Percentiles rank a stretch among this genome's conserved stretches.
These are phyloP conservation scores for Penicillium oxalicum DNA, from an alignment of 2,329 filamentous ascomycete genomes.

Conservation along the genomic window DNA sequence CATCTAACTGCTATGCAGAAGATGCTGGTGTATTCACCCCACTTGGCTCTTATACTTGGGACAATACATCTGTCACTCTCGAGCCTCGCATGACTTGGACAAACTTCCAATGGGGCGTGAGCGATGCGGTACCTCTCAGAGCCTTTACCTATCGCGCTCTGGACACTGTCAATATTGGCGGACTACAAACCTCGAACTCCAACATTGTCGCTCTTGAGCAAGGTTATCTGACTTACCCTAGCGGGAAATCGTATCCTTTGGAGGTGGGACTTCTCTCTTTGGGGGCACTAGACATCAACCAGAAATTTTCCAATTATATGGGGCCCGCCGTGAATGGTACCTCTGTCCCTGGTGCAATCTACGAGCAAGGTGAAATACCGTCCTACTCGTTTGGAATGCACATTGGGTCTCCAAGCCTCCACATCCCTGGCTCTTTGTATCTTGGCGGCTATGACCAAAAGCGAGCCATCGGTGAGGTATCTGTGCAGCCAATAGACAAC, in stretches of 20 bases:
- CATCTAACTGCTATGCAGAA: conserved; percentile 2
- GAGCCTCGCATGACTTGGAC: background rate
- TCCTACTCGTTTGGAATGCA: conserved; percentile 42
- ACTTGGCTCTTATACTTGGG: background rate
- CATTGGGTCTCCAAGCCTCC: conserved; percentile 33
- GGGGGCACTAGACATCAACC: conserved; percentile 7
- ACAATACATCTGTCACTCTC: conserved; percentile 1
- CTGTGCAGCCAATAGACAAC: background rate
- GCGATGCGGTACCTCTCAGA: background rate
- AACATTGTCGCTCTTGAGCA: conserved; percentile 1
- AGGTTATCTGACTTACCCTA: conserved; percentile 6
- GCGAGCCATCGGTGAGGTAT: conserved; percentile 20
- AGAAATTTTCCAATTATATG: conserved; percentile 2
- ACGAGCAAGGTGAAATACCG: conserved; percentile 17
- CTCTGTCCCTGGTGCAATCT: conserved; percentile 9
- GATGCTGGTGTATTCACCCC: conserved; percentile 2
- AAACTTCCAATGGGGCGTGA: background rate
- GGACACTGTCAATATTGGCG: conserved; percentile 1
- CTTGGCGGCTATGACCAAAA: conserved; percentile 17
- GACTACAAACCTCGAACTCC: conserved; percentile 1
- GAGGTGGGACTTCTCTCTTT: conserved; percentile 11
- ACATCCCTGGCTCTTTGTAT: conserved; percentile 31
- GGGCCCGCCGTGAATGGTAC: background rate
- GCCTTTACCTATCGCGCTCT: background rate
- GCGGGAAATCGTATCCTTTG: conserved; percentile 7